Percentiles rank a stretch among this genome's conserved stretches.
Conservation (phyloP, 73 alveolate species). For the Stentor coeruleus region DNA sequence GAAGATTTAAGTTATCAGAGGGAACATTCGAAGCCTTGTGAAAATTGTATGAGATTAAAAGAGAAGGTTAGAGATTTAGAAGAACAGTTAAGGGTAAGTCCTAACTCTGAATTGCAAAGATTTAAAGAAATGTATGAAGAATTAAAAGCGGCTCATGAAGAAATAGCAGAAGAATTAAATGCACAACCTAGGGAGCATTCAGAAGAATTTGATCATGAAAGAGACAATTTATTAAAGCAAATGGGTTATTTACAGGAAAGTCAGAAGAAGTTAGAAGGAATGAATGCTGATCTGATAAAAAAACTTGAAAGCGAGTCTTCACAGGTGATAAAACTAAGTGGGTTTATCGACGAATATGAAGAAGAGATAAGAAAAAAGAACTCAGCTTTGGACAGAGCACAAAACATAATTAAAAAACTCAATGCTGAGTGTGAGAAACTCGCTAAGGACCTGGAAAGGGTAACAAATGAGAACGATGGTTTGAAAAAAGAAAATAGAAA, state of each 20-base stretch:
- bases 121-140: not conserved
- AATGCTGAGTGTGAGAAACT: constrained; percentile 26
- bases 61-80: not conserved
- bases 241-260: not conserved
- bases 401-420: not conserved
- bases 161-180: not conserved
- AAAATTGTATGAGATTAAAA: not conserved
- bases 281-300: not conserved
- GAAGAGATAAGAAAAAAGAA: not conserved
- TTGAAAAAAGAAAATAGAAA: constrained; percentile 5
- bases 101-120: not conserved
- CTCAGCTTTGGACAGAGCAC: constrained; percentile 26
- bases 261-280: not conserved
- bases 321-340: not conserved
- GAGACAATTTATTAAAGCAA: not conserved
- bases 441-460: constrained; percentile 8
- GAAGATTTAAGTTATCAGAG: not conserved
- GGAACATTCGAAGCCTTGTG: not conserved
- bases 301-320: not conserved
- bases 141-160: not conserved
- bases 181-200: not conserved
- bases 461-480: not conserved
- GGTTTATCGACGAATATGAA: constrained; percentile 2
- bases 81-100: not conserved
- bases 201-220: not conserved